Evolutionary conservation across 139 green algal genomes (phyloP).

Genomic region (Ulvella scutata): DNA sequence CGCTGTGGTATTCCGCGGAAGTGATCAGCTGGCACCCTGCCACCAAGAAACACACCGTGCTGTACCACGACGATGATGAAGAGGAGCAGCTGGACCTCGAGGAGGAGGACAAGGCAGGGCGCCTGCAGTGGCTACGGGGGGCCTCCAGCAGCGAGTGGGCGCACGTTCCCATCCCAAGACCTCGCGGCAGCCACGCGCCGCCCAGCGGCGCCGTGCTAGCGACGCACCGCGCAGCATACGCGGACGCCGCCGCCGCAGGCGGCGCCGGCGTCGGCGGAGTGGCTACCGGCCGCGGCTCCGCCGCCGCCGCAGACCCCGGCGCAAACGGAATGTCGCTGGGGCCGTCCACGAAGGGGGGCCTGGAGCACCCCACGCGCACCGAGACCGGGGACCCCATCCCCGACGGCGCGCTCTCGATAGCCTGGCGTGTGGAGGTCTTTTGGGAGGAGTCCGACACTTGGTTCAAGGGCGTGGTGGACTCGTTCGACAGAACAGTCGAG

Average conservation of each 20-base stretch:
- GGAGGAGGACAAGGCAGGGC: constrained; percentile 18
- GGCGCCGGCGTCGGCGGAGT: background rate
- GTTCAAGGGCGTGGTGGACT: constrained; percentile 18
- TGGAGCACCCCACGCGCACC: too few species aligned
- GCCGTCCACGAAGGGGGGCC: too few species aligned
- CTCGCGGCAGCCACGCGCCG: background rate
- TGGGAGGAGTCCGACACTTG: constrained; percentile 16
- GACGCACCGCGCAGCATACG: background rate
- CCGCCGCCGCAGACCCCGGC: too few species aligned
- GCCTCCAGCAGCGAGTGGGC: constrained; percentile 19
- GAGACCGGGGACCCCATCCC: too few species aligned
- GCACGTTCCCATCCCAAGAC: constrained; percentile 1
- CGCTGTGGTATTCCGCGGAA: constrained; percentile 51
- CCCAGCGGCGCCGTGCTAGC: background rate
- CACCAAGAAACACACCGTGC: constrained; percentile 27
- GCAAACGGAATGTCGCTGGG: too few species aligned
- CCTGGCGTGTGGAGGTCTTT: constrained; percentile 14
- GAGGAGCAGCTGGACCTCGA: constrained; percentile 20
- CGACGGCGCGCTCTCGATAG: too few species aligned
- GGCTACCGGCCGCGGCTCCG: background rate
- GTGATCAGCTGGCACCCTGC: constrained; percentile 23
- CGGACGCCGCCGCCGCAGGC: background rate
- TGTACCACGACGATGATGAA: constrained; percentile 42
- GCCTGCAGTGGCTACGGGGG: constrained; percentile 38
- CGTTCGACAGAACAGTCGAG: constrained; percentile 2